These are phyloP conservation scores for Seminavis robusta DNA, from an alignment of 108 stramenopile species.

Conservation along the genomic window DNA sequence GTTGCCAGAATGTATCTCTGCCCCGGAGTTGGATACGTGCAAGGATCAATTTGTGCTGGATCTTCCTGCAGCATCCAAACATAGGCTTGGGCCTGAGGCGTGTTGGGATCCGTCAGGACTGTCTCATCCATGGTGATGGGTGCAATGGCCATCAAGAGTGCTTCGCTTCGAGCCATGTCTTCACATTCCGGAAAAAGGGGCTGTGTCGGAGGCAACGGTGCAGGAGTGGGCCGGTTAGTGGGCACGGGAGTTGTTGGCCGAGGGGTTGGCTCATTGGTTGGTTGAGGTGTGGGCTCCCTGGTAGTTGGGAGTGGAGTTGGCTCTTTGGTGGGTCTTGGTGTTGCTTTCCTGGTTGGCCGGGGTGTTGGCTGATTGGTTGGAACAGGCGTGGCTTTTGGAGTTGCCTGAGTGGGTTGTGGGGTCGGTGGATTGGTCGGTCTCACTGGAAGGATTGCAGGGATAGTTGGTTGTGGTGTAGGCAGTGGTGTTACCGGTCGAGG, in stretches of 20 bases:
- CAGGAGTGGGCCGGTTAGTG: neutral
- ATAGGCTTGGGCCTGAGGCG: slow-evolving; percentile 29
- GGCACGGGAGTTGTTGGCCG: neutral
- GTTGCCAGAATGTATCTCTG: slow-evolving; percentile 36
- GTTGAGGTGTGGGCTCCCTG: neutral
- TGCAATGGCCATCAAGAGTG: too few species aligned
- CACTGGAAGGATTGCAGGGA: too few species aligned
- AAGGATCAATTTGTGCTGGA: slow-evolving; percentile 27
- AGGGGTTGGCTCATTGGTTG: neutral
- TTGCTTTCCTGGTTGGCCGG: too few species aligned
- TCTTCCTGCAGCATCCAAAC: slow-evolving; percentile 30
- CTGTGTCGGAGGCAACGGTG: neutral
- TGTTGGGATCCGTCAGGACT: slow-evolving; percentile 6
- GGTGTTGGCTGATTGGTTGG: too few species aligned
- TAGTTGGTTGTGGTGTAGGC: too few species aligned
- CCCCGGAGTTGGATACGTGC: slow-evolving; percentile 24
- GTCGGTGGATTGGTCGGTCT: too few species aligned
- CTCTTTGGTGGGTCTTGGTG: too few species aligned
- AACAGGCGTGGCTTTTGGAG: too few species aligned
- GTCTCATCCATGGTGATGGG: slow-evolving; percentile 6
- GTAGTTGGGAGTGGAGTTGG: neutral
- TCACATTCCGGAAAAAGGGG: too few species aligned
- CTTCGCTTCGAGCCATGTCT: too few species aligned
- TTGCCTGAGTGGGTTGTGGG: too few species aligned
- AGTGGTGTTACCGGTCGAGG: too few species aligned